Percentiles rank a stretch among this genome's conserved stretches.
Evolutionary conservation across 345 rosid genomes (phyloP).

Genomic region (Eucalyptus sideroxylon): DNA sequence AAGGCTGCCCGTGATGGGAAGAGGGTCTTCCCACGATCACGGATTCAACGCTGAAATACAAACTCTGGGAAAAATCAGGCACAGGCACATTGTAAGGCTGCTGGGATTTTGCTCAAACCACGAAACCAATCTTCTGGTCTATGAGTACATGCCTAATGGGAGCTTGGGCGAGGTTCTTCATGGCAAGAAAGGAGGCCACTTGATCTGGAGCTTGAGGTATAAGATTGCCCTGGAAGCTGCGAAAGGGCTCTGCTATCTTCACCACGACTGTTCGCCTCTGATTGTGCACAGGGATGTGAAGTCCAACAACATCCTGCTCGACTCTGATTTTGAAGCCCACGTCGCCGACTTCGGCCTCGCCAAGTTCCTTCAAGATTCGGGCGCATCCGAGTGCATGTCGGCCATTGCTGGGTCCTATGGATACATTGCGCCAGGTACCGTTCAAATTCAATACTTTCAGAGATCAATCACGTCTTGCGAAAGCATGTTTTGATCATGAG

Average conservation of each 20-base stretch:
- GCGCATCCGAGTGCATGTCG: constrained; percentile 95
- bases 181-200: not conserved
- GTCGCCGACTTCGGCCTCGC: constrained; percentile 96
- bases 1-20: constrained; percentile 63
- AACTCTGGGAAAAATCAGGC: constrained; percentile 81
- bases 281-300: not conserved
- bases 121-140: constrained; percentile 41
- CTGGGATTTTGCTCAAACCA: constrained; percentile 87
- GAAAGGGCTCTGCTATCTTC: not conserved
- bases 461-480: not conserved
- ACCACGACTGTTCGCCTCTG: not conserved
- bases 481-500: not conserved
- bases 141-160: not conserved
- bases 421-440: constrained; percentile 85
- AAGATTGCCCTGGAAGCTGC: not conserved
- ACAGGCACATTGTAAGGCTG: constrained; percentile 74
- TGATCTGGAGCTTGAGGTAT: not conserved
- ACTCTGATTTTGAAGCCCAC: constrained; percentile 78
- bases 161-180: not conserved
- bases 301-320: constrained; percentile 16
- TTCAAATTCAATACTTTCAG: not conserved
- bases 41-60: constrained; percentile 97
- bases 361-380: constrained; percentile 81
- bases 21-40: constrained; percentile 92
- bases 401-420: constrained; percentile 97